Evolutionary conservation across 768 basidiomycete genomes (phyloP).

Genomic region (Podaxis sp.): DNA sequence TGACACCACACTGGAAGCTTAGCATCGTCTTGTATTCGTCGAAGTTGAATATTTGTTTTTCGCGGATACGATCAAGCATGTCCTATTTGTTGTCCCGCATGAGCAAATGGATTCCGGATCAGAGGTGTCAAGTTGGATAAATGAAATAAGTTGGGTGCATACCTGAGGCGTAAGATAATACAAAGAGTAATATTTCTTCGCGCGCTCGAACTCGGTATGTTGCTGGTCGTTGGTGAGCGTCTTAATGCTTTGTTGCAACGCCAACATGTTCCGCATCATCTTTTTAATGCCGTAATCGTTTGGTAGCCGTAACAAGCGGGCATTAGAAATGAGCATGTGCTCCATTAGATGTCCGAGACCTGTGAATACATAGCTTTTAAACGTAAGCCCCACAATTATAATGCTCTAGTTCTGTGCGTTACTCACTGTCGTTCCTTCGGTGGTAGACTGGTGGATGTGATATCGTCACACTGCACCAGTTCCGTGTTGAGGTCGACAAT

Average conservation of each 20-base stretch:
- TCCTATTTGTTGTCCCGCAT: slow-evolving; percentile 37
- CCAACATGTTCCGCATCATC: slow-evolving; percentile 83
- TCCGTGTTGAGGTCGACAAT: slow-evolving; percentile 83
- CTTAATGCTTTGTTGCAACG: slow-evolving; percentile 88
- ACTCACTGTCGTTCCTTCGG: slow-evolving; percentile 65
- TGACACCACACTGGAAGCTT: slow-evolving; percentile 82
- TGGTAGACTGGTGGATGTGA: slow-evolving; percentile 57
- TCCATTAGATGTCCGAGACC: slow-evolving; percentile 87
- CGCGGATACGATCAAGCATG: slow-evolving; percentile 69
- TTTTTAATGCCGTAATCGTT: slow-evolving; percentile 81
- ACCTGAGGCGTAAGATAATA: slow-evolving; percentile 76
- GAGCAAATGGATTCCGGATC: background rate
- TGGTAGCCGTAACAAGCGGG: slow-evolving; percentile 60
- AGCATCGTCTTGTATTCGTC: slow-evolving; percentile 94
- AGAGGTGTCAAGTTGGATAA: background rate
- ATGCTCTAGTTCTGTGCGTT: background rate
- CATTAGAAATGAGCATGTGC: slow-evolving; percentile 71
- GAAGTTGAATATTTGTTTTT: slow-evolving; percentile 67
- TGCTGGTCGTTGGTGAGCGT: slow-evolving; percentile 59
- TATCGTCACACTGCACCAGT: slow-evolving; percentile 71
- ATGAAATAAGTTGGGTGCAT: slow-evolving; percentile 17
- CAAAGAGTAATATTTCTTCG: slow-evolving; percentile 76
- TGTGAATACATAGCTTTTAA: slow-evolving; percentile 82
- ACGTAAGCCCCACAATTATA: background rate
- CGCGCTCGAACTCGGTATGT: slow-evolving; percentile 68